phyloP scores from a whole-genome alignment of 345 rosid genomes.

The Nasturtium officinale region DNA sequence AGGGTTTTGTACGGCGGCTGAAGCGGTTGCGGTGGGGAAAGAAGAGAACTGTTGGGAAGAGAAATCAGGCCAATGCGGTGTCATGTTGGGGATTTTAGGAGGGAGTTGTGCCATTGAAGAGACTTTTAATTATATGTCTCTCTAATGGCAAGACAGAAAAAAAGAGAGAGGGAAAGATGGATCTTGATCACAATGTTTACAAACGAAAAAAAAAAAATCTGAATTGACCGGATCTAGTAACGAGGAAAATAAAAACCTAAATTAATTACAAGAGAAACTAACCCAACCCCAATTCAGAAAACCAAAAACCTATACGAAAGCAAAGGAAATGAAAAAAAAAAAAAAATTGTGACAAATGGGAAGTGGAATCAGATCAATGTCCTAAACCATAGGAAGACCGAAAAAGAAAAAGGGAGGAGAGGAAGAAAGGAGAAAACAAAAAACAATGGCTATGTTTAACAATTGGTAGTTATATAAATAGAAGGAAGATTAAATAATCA shows the following conservation, averaged over 20 bases:
- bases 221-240: conserved; percentile 3
- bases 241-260: not conserved
- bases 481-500: not conserved
- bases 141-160: not conserved
- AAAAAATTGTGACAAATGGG: conserved; percentile 16
- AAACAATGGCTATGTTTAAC: conserved; percentile 46
- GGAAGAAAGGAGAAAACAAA: conserved; percentile 36
- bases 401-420: conserved; percentile 12
- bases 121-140: not conserved
- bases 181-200: not conserved
- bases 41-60: conserved; percentile 48
- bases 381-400: conserved; percentile 29
- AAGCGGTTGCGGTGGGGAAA: conserved; percentile 32
- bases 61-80: conserved; percentile 75
- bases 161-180: not conserved
- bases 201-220: not conserved
- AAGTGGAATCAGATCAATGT: conserved; percentile 27
- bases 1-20: conserved; percentile 47
- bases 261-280: conserved; percentile 20
- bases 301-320: conserved; percentile 23
- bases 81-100: conserved; percentile 82
- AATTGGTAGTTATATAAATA: conserved; percentile 32
- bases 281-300: conserved; percentile 15
- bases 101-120: conserved; percentile 82
- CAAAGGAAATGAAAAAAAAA: conserved; percentile 18